A percentile compares a stretch with the other conserved stretches of the same genome.
Conservation (phyloP, 805 yeast genomes). For the Saturnispora diversa region DNA sequence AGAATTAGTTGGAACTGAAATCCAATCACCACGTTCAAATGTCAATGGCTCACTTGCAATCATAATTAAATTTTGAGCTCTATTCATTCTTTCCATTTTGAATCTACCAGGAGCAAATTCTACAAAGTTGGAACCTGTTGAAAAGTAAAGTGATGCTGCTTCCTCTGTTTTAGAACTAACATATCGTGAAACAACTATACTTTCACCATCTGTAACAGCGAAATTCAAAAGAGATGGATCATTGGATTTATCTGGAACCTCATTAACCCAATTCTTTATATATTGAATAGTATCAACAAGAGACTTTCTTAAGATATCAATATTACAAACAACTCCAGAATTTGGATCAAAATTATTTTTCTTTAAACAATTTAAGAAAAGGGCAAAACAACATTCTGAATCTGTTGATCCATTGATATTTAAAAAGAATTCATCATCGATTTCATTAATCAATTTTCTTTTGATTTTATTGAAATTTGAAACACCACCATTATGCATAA, state of each 20-base stretch:
- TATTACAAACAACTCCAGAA: conserved; percentile 29
- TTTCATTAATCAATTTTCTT: conserved; percentile 58
- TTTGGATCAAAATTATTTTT: conserved; percentile 70
- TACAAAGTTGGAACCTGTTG: conserved; percentile 85
- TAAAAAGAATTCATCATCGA: conserved; percentile 73
- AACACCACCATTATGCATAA: conserved; percentile 96
- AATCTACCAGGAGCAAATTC: conserved; percentile 90
- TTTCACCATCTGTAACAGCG: conserved; percentile 89
- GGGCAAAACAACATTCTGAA: conserved; percentile 90
- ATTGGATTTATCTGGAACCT: conserved; percentile 31
- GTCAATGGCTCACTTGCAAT: conserved; percentile 93
- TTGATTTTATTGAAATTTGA: conserved; percentile 68
- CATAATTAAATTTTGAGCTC: conserved; percentile 92
- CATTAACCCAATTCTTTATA: conserved; percentile 74
- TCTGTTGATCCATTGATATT: conserved; percentile 91
- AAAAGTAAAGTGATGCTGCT: conserved; percentile 92
- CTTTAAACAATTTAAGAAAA: conserved; percentile 68
- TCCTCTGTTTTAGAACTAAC: conserved; percentile 85
- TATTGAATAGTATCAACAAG: conserved; percentile 63
- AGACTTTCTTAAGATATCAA: conserved; percentile 56
- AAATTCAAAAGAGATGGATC: conserved; percentile 87
- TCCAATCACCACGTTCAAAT: conserved; percentile 96
- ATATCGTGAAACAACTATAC: conserved; percentile 81
- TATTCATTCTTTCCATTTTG: conserved; percentile 86
- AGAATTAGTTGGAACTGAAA: conserved; percentile 91